Percentiles rank a stretch among this genome's conserved stretches.
Evolutionary conservation across 2,329 filamentous ascomycete species (phyloP).

Genomic region (Pseudogymnoascus sp.): DNA sequence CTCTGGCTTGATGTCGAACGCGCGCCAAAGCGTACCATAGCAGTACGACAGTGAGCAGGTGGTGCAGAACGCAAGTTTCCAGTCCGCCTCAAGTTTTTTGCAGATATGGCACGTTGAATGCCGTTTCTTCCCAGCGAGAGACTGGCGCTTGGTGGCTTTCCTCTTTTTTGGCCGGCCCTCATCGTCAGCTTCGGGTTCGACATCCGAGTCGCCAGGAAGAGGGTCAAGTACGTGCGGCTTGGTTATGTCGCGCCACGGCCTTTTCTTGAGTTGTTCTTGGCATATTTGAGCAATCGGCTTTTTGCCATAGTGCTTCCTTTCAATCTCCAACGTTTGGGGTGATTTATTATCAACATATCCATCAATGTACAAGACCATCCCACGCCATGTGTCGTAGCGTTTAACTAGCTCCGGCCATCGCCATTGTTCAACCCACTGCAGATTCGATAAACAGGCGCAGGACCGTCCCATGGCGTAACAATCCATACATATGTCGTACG

Average conservation of each 20-base stretch:
- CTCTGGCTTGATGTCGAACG: conserved; percentile 84
- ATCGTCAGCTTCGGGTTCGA: conserved; percentile 53
- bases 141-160: conserved; percentile 32
- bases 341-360: conserved; percentile 58
- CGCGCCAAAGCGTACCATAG: conserved; percentile 85
- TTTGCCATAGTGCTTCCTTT: conserved; percentile 56
- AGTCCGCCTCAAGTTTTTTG: conserved; percentile 67
- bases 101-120: conserved; percentile 71
- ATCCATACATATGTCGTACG: conserved; percentile 96
- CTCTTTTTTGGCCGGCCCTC: conserved; percentile 58
- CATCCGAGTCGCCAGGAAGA: conserved; percentile 37
- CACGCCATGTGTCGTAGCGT: conserved; percentile 77
- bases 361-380: conserved; percentile 66
- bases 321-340: conserved; percentile 62
- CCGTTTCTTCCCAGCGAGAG: conserved; percentile 40
- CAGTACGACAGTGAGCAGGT: conserved; percentile 74
- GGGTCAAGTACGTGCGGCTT: conserved; percentile 19
- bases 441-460: conserved; percentile 75
- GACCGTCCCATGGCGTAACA: conserved; percentile 97
- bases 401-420: conserved; percentile 68
- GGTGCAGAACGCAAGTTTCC: conserved; percentile 77
- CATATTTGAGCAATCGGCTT: conserved; percentile 89
- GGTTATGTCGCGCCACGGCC: conserved; percentile 77
- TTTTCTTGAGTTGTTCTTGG: conserved; percentile 71
- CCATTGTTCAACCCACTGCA: conserved; percentile 92